Percentiles rank a stretch among this genome's conserved stretches.
These are phyloP conservation scores for Backusella psychrophila DNA, from an alignment of 192 early-diverging fungal genomes.

Conservation along the genomic window DNA sequence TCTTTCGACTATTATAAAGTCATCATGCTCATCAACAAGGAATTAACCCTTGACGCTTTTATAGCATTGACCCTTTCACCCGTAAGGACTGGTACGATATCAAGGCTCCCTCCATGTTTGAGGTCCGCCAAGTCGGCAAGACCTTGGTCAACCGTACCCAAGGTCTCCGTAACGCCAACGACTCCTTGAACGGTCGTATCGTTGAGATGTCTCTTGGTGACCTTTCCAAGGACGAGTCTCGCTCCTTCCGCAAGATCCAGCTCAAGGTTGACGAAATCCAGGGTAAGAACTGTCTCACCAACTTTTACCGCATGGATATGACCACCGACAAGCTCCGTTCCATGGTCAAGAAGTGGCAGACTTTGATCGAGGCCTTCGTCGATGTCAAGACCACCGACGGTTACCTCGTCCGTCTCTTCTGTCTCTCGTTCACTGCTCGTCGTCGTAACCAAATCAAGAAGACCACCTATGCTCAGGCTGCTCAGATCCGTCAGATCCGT, in stretches of 20 bases:
- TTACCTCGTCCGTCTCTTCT: conserved; percentile 97
- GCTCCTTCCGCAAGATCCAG: conserved; percentile 97
- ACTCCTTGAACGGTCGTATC: conserved; percentile 95
- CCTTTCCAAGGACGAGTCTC: conserved; percentile 89
- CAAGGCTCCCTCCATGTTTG: conserved; percentile 97
- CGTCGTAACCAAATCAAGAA: conserved; percentile 93
- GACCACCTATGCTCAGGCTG: conserved; percentile 96
- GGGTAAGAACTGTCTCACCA: conserved; percentile 99
- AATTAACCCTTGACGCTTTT: neutral
- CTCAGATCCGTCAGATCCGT: conserved; percentile 97
- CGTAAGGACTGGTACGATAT: conserved; percentile 99
- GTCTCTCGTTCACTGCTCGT: conserved; percentile 95
- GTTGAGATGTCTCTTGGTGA: conserved; percentile 97
- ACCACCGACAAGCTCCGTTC: conserved; percentile 99
- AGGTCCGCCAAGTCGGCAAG: conserved; percentile 94
- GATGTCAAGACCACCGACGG: conserved; percentile 99
- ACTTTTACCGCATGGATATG: conserved; percentile 99
- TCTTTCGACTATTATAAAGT: no score
- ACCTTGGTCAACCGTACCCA: conserved; percentile 99
- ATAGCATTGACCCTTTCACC: conserved; percentile 98
- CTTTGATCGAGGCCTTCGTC: conserved; percentile 94
- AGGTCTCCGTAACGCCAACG: conserved; percentile 97
- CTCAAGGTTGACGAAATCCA: conserved; percentile 94
- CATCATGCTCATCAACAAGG: no score
- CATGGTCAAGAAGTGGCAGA: conserved; percentile 99